Evolutionary conservation across 2,329 filamentous ascomycete species (phyloP), one percentile per base, ranked within the genome.

Genomic region (Diaporthe caulivora): DNA sequence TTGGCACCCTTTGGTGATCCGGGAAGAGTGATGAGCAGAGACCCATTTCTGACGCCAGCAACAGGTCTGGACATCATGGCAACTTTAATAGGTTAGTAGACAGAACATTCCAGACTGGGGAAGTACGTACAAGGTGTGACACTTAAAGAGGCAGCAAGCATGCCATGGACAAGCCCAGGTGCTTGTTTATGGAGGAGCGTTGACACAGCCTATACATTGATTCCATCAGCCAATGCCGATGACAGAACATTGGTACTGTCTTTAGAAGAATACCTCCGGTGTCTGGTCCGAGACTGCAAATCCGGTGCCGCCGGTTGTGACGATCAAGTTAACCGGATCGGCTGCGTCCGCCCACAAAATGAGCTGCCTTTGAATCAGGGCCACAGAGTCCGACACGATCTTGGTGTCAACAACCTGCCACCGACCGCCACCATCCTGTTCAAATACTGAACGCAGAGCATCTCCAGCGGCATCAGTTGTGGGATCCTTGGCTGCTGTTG

Each of bases 21-120:
- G 0, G 97, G 97, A 4, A 99, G 86, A 0, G 97, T 99, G 75
- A 98, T 84, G 31, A 99, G 93, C 69, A 99, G 83, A 0, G 94
- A 92, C 74, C 91, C 91, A 75, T 96, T 92, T 42, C 97, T 89
- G 3, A 97, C 92, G 3, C 97, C 97, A 29, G 97, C 97, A 17
- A 97, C 94, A 6, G 97, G 97, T 58, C 97, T 91, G 68, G 97
- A 94, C 97, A 99, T 99, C 86, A 98, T 92, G 57, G 97, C 97
- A 84, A 99, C 95, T 97, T 31, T 24, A 62, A n/a, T 67, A 17
- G 72, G 62, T 83, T 72, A 82, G 77, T 44, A 11, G 37, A 64
- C 58, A 11, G 10, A 40, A 15, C 9, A 13, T 29, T 26, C 11
- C n/a, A 1, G 29, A 40, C 26, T 3, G 7, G 18, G 29, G 71